Evolutionary conservation across 768 basidiomycete genomes (phyloP).

Genomic region (Amanita jacksonii): DNA sequence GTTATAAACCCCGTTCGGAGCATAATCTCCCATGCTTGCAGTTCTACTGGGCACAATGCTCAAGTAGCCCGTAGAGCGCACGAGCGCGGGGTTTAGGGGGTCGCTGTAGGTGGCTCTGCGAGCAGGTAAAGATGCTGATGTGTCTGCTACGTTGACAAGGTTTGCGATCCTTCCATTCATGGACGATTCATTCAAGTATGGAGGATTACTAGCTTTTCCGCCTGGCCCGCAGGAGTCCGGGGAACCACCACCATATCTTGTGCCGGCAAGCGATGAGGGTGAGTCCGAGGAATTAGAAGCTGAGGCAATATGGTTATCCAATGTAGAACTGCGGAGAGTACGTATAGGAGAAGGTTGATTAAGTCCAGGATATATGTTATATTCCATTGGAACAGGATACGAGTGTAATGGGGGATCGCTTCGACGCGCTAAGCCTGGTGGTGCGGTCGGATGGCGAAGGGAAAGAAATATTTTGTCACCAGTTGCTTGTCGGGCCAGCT

Average conservation of each 20-base stretch:
- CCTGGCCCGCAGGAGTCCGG: constrained; percentile 57
- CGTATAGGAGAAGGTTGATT: constrained; percentile 63
- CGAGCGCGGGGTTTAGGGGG: constrained; percentile 26
- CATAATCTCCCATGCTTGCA: constrained; percentile 23
- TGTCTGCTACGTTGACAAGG: constrained; percentile 17
- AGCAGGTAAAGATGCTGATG: constrained; percentile 20
- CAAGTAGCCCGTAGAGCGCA: constrained; percentile 21
- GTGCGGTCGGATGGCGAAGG: constrained; percentile 31
- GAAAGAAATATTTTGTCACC: constrained; percentile 57
- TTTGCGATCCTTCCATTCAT: constrained; percentile 11
- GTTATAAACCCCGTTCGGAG: constrained; percentile 24
- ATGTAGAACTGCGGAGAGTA: constrained; percentile 47
- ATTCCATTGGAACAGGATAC: constrained; percentile 19
- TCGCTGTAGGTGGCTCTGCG: constrained; percentile 33
- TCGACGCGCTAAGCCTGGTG: constrained; percentile 44
- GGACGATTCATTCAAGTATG: constrained; percentile 27
- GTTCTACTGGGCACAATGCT: constrained; percentile 22
- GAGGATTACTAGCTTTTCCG: constrained; percentile 31
- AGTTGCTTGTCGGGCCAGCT: constrained; percentile 41
- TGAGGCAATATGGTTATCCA: constrained; percentile 49
- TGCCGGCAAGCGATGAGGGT: constrained; percentile 59
- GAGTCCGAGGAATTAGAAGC: constrained; percentile 57
- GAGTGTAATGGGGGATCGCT: constrained; percentile 41
- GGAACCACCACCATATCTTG: constrained; percentile 54
- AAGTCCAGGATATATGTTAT: constrained; percentile 39